Percentiles rank a stretch among this genome's conserved stretches.
phyloP scores from a whole-genome alignment of 768 basidiomycete species.

The Lentinula sp. region DNA sequence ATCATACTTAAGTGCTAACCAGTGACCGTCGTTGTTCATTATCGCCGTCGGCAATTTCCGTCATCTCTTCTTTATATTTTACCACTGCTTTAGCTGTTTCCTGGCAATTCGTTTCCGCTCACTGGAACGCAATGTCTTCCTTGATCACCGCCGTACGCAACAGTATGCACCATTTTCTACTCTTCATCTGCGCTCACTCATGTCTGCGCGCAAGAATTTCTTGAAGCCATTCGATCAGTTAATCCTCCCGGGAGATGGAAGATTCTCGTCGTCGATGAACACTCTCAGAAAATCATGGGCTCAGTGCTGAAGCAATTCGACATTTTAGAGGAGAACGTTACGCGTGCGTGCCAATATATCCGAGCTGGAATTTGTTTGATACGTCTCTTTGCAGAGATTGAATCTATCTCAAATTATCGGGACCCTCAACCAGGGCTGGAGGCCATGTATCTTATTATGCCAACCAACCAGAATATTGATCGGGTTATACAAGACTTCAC shows the following conservation, averaged over 20 bases:
- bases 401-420: slow-evolving; percentile 79
- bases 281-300: slow-evolving; percentile 77
- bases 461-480: slow-evolving; percentile 90
- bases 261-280: slow-evolving; percentile 93
- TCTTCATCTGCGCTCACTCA: slow-evolving; percentile 2
- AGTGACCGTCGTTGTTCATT: not conserved
- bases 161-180: slow-evolving; percentile 27
- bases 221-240: slow-evolving; percentile 83
- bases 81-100: not conserved
- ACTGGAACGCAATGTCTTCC: slow-evolving; percentile 23
- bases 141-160: slow-evolving; percentile 38
- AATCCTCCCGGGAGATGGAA: slow-evolving; percentile 91
- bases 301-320: slow-evolving; percentile 91
- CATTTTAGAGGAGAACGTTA: slow-evolving; percentile 93
- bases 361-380: not conserved
- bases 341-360: slow-evolving; percentile 51
- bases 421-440: slow-evolving; percentile 82
- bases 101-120: not conserved
- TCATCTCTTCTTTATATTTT: not conserved
- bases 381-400: slow-evolving; percentile 61
- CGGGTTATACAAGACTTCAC: slow-evolving; percentile 84
- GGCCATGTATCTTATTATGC: slow-evolving; percentile 91
- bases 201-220: slow-evolving; percentile 52
- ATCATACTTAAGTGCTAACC: too few relatives aligned
- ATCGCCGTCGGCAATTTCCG: not conserved